Conservation (phyloP, 2,329 filamentous ascomycete species). For the Ceratocystis huliohia region DNA sequence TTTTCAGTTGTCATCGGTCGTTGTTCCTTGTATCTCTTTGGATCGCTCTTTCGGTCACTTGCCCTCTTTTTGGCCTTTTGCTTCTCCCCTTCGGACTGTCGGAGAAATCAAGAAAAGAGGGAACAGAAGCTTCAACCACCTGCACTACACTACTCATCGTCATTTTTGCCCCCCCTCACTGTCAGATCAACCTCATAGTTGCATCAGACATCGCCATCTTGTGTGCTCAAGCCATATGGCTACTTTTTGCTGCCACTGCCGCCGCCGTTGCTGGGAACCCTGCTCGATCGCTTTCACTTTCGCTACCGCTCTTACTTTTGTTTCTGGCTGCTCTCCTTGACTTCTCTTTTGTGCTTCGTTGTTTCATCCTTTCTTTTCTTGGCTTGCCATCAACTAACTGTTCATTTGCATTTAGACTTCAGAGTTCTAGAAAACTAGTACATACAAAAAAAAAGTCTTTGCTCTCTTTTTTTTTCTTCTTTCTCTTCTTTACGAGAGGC, state of each 20-base stretch:
- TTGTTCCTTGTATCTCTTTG: background rate
- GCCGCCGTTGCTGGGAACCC: background rate
- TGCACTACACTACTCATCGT: background rate
- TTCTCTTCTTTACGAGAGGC: background rate
- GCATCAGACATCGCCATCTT: slow-evolving; percentile 1
- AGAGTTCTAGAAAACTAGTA: background rate
- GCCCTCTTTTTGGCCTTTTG: background rate
- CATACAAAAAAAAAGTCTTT: background rate
- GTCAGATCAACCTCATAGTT: background rate
- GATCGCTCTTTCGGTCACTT: too few species aligned
- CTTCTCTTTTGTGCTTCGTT: background rate
- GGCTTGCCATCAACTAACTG: background rate
- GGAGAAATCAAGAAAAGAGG: background rate
- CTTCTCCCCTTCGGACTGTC: background rate
- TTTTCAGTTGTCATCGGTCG: background rate
- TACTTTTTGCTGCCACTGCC: background rate
- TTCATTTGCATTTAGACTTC: background rate
- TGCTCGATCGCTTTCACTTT: background rate
- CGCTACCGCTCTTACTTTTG: background rate
- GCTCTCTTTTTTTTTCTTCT: background rate
- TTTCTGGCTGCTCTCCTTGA: background rate
- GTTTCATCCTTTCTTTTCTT: background rate
- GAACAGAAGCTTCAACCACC: slow-evolving; percentile 1
- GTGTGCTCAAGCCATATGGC: background rate
- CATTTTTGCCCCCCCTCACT: background rate